Base-by-base conservation (phyloP, 2,329 filamentous ascomycete species). In the Coniochaeta hoffmannii region DNA sequence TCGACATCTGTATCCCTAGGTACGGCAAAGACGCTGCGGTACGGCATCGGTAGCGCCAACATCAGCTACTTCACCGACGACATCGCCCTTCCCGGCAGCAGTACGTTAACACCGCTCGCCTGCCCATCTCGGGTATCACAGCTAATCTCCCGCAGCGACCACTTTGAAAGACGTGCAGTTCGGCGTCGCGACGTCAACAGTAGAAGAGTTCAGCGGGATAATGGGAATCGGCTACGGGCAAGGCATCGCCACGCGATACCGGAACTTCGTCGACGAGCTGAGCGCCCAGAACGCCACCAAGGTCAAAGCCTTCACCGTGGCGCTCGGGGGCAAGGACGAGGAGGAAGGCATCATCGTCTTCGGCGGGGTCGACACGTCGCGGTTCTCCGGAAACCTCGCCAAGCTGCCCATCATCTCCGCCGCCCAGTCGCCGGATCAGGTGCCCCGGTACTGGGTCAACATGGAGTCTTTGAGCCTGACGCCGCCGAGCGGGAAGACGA, bases 201-300 rank as follows among this genome's bases (percentile, higher is more conserved):
- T 66, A 14, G 73, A 80, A 57, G 73, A 79, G 59, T 79, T 78
- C 56, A 71, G 77, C 0, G 79, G 79, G 34, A 89, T 94, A 49
- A 70, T 95, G 22, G 90, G 90, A 22, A 86, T 94, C 56, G 89
- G 89, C 24, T 89, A 90, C 66, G 75, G 82, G 2, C 50, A 69
- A 11, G 76, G 74, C 35, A 61, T 73, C 53, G 78, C 74, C 22
- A 76, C 73, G 2, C 63, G 60, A 8, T 81, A 82, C 63, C 71
- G 67, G 56, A 81, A 79, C 64, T 75, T 82, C 56, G 61, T 82
- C 59, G 79, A 81, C 65, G 70, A 79, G 63, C 69, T 82, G 44
- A 66, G 63, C n/a, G 62, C 71, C 2, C 78, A 80, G 58, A 79
- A 78, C 24, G 63, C 80, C 34, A 88, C 84, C 31, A 71, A 74